These are phyloP conservation scores for Boechera divaricarpa DNA, from an alignment of 345 rosid genomes.

Conservation along the genomic window DNA sequence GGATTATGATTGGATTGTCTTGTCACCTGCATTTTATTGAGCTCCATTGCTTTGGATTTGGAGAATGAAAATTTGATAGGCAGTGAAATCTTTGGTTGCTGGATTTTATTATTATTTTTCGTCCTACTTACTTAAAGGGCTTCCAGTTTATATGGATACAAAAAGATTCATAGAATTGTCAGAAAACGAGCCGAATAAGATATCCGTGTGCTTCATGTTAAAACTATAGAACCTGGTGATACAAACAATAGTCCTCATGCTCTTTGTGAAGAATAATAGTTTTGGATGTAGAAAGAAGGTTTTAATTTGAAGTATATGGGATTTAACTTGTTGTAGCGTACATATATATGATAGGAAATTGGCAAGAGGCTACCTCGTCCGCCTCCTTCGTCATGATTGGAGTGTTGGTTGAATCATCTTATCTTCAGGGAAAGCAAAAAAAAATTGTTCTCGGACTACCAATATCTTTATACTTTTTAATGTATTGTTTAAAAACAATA, in stretches of 20 bases:
- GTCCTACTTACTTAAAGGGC: not conserved
- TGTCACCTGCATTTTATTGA: not conserved
- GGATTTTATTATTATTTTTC: not conserved
- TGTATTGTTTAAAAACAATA: slow-evolving; percentile 14
- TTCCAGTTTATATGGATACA: not conserved
- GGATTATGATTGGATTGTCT: slow-evolving; percentile 1
- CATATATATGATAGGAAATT: slow-evolving; percentile 69
- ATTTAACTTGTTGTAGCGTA: slow-evolving; percentile 29
- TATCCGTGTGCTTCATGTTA: too few species aligned
- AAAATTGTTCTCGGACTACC: not conserved
- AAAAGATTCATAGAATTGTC: not conserved
- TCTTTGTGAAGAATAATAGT: not conserved
- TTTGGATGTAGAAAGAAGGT: not conserved
- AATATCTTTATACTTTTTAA: slow-evolving; percentile 17
- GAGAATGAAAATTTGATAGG: slow-evolving; percentile 13
- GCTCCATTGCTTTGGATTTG: slow-evolving; percentile 3
- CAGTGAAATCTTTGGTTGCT: not conserved
- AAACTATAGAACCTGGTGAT: too few species aligned
- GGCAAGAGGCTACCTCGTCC: slow-evolving; percentile 90
- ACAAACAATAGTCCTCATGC: too few species aligned
- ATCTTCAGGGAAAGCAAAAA: slow-evolving; percentile 30
- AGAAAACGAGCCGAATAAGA: not conserved
- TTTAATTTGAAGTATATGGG: slow-evolving; percentile 9
- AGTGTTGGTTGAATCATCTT: slow-evolving; percentile 30
- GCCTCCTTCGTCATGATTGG: slow-evolving; percentile 55